Percentiles rank a stretch among this genome's conserved stretches.
phyloP scores from a whole-genome alignment of 2,329 filamentous ascomycete genomes.

The Hypoxylon sp. region DNA sequence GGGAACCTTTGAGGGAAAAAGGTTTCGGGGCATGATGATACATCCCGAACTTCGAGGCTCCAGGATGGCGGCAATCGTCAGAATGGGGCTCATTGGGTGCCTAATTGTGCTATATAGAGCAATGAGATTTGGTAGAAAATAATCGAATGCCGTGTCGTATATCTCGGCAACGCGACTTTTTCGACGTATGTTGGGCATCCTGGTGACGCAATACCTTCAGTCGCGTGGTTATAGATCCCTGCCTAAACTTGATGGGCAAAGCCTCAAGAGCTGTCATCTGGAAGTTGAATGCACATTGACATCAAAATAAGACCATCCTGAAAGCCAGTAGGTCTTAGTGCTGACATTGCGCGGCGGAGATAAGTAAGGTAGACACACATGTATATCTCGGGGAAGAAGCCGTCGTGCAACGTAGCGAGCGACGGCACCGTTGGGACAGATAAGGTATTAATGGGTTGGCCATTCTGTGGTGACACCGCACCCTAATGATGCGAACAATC shows the following conservation, averaged over 20 bases:
- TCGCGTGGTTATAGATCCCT: background rate
- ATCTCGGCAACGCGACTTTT: background rate
- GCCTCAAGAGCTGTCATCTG: background rate
- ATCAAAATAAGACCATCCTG: slow-evolving; percentile 38
- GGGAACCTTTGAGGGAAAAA: slow-evolving; percentile 42
- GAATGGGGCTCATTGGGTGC: background rate
- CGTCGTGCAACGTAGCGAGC: slow-evolving; percentile 12
- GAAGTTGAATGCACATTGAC: slow-evolving; percentile 34
- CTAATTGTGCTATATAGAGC: slow-evolving; percentile 29
- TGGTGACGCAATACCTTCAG: slow-evolving; percentile 4
- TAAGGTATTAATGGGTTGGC: background rate
- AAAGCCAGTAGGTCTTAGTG: slow-evolving; percentile 3
- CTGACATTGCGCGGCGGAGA: slow-evolving; percentile 11
- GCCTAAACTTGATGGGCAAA: background rate
- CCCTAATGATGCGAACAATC: slow-evolving; percentile 9
- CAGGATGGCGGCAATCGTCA: background rate
- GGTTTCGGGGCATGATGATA: background rate
- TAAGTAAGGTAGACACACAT: background rate
- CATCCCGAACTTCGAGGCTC: background rate
- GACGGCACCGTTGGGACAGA: background rate
- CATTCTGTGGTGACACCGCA: background rate
- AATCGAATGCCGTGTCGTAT: slow-evolving; percentile 4
- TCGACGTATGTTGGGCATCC: slow-evolving; percentile 1
- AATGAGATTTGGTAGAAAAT: slow-evolving; percentile 3
- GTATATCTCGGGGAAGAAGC: background rate